Conservation (phyloP, 208 protist genomes). For the Porcisia deanei region DNA sequence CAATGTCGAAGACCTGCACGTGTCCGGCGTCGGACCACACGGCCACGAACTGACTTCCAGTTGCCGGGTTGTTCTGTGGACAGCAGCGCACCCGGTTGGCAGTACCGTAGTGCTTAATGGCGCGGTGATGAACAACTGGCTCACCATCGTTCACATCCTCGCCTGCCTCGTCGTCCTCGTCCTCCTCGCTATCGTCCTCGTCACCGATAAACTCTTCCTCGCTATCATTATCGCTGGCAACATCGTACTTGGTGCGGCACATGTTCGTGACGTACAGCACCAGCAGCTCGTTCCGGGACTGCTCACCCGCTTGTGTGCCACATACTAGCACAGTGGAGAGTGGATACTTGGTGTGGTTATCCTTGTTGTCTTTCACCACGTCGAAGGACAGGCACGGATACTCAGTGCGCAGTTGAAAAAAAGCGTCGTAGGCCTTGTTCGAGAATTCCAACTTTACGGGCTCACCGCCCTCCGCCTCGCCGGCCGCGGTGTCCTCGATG, state of each 20-base stretch:
- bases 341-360: slow-evolving; percentile 87
- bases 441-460: slow-evolving; percentile 66
- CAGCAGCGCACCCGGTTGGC: slow-evolving; percentile 93
- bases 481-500: slow-evolving; percentile 26
- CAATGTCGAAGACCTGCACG: slow-evolving; percentile 94
- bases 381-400: slow-evolving; percentile 91
- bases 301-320: slow-evolving; percentile 95
- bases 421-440: slow-evolving; percentile 91
- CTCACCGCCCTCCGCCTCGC: slow-evolving; percentile 21
- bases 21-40: slow-evolving; percentile 95
- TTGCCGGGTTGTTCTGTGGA: slow-evolving; percentile 66
- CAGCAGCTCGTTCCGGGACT: slow-evolving; percentile 93
- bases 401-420: slow-evolving; percentile 89
- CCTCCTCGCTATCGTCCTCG: slow-evolving; percentile 63
- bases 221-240: slow-evolving; percentile 89
- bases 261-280: slow-evolving; percentile 94
- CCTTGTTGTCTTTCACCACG: slow-evolving; percentile 64
- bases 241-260: slow-evolving; percentile 93
- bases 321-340: slow-evolving; percentile 92
- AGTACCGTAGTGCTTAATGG: slow-evolving; percentile 82
- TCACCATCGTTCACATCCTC: slow-evolving; percentile 88
- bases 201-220: slow-evolving; percentile 88
- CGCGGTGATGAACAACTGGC: slow-evolving; percentile 82
- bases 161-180: slow-evolving; percentile 75
- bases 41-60: slow-evolving; percentile 80